phyloP scores from a whole-genome alignment of 805 yeast species.

The Komagataella kurtzmanii region DNA sequence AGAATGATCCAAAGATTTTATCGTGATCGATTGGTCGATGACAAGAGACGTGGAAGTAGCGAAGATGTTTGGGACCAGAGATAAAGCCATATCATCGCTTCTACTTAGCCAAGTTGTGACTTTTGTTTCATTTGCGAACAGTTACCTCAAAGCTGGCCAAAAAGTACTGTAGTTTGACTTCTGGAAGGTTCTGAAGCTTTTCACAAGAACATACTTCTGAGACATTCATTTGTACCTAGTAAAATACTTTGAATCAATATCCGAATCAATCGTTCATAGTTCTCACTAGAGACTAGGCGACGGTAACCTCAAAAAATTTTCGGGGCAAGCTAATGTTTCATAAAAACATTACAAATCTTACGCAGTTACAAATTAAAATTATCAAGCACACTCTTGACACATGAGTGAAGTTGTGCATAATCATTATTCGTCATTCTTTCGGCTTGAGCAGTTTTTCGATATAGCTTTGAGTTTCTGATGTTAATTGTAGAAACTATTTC shows the following conservation, averaged over 20 bases:
- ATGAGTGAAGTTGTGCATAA: no score
- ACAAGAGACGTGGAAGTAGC: constrained; percentile 55
- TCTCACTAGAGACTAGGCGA: not conserved
- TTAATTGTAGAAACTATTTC: no score
- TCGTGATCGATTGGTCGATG: constrained; percentile 45
- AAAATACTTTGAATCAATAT: no score
- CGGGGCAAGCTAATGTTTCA: not conserved
- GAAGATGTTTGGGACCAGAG: constrained; percentile 75
- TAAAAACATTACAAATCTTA: no score
- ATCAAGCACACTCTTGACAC: no score
- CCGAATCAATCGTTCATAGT: no score
- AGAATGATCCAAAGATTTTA: constrained; percentile 54
- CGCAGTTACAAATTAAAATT: no score
- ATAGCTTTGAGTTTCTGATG: no score
- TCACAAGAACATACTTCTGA: not conserved
- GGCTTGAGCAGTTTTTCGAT: no score
- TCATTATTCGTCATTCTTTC: no score
- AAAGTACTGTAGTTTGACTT: not conserved
- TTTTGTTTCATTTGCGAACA: not conserved
- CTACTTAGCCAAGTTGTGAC: no score
- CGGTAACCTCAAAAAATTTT: not conserved
- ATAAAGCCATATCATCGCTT: not conserved
- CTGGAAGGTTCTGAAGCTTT: not conserved
- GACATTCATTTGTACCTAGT: no score
- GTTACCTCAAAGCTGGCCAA: not conserved